A percentile compares a stretch with the other conserved stretches of the same genome.
Evolutionary conservation across 108 stramenopile genomes (phyloP).

Genomic region (Epipyxis sp.): DNA sequence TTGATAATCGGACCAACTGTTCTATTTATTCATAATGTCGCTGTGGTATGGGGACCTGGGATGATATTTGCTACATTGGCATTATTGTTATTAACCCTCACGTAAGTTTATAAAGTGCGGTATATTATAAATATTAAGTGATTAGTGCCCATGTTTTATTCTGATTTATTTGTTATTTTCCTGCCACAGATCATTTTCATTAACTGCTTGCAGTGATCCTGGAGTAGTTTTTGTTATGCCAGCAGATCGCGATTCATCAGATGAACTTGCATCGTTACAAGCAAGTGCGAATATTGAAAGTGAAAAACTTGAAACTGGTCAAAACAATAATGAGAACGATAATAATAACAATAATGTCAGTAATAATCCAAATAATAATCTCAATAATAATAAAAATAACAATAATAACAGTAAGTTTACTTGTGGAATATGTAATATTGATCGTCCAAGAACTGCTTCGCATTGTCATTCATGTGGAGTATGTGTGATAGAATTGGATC

Average conservation of each 20-base stretch:
- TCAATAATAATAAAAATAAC: not conserved
- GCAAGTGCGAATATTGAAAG: not conserved
- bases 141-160: too few species aligned
- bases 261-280: too few species aligned
- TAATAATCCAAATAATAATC: too few species aligned
- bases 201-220: slow-evolving; percentile 56
- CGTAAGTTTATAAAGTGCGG: too few species aligned
- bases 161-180: too few species aligned
- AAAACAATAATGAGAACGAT: too few species aligned
- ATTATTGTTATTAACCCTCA: slow-evolving; percentile 22
- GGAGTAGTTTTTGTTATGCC: slow-evolving; percentile 51
- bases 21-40: slow-evolving; percentile 39
- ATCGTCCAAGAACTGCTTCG: slow-evolving; percentile 40
- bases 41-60: slow-evolving; percentile 15
- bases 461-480: slow-evolving; percentile 50
- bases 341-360: too few species aligned
- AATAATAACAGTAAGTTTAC: not conserved
- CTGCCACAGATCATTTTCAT: slow-evolving; percentile 32
- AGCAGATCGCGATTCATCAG: too few species aligned
- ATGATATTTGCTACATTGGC: slow-evolving; percentile 26
- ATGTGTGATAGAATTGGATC: slow-evolving; percentile 49
- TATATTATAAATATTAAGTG: too few species aligned
- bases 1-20: slow-evolving; percentile 38
- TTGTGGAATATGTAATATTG: slow-evolving; percentile 39
- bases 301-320: slow-evolving; percentile 13